A percentile compares a stretch with the other conserved stretches of the same genome.
Evolutionary conservation across 2,329 filamentous ascomycete genomes (phyloP).

Genomic region (Chaetomium sp.): DNA sequence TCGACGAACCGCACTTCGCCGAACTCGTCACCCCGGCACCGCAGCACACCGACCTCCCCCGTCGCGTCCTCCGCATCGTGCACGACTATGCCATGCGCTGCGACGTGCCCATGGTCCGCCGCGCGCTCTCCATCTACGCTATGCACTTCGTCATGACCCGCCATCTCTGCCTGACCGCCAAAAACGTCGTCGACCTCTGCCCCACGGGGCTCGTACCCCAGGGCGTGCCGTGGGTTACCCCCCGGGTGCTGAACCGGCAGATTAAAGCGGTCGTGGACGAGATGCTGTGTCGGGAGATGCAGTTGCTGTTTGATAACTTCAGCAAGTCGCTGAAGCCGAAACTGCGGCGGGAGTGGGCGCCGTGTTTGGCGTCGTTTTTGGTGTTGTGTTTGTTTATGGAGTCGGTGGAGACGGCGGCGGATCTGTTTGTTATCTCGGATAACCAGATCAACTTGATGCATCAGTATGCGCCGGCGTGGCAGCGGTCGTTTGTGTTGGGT

Average conservation of each 20-base stretch:
- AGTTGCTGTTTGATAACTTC: constrained; percentile 47
- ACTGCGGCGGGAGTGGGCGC: constrained; percentile 47
- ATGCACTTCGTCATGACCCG: constrained; percentile 53
- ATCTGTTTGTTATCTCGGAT: constrained; percentile 45
- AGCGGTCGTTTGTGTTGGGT: constrained; percentile 39
- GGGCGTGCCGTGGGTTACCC: constrained; percentile 41
- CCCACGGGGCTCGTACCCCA: constrained; percentile 39
- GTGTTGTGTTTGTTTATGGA: constrained; percentile 55
- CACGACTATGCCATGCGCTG: constrained; percentile 40
- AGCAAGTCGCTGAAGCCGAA: constrained; percentile 49
- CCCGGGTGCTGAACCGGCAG: constrained; percentile 50
- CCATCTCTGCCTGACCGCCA: constrained; percentile 45
- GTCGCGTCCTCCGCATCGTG: constrained; percentile 41
- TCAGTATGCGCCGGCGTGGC: constrained; percentile 31
- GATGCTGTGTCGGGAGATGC: constrained; percentile 45
- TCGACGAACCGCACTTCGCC: constrained; percentile 42
- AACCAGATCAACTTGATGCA: constrained; percentile 43
- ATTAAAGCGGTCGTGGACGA: constrained; percentile 53
- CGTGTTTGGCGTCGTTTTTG: constrained; percentile 50
- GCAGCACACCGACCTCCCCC: constrained; percentile 39
- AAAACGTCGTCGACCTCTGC: constrained; percentile 37
- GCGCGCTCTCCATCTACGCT: constrained; percentile 48
- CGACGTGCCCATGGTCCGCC: constrained; percentile 44
- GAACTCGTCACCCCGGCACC: constrained; percentile 45
- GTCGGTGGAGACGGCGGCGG: constrained; percentile 46